These are phyloP conservation scores for Xylaria acuta DNA, from an alignment of 495 filamentous ascomycete genomes.

Conservation along the genomic window DNA sequence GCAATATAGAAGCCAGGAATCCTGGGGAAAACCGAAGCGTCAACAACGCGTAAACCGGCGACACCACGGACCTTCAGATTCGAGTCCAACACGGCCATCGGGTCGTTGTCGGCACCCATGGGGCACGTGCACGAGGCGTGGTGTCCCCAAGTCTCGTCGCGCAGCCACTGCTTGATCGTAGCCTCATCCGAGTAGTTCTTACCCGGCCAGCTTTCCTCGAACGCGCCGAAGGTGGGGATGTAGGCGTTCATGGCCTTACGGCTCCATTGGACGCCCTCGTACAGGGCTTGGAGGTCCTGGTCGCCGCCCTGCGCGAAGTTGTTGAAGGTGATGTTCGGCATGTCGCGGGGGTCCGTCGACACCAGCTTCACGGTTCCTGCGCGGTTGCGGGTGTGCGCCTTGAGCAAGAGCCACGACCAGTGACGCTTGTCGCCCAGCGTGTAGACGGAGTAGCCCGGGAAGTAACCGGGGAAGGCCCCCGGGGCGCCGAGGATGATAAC, in stretches of 20 bases:
- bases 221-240: slow-evolving; percentile 42
- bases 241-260: slow-evolving; percentile 44
- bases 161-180: slow-evolving; percentile 47
- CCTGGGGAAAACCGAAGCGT: slow-evolving; percentile 60
- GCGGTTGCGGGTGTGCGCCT: slow-evolving; percentile 46
- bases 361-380: slow-evolving; percentile 49
- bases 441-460: slow-evolving; percentile 21
- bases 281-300: slow-evolving; percentile 49
- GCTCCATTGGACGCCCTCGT: slow-evolving; percentile 49
- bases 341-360: slow-evolving; percentile 50
- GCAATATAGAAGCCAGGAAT: slow-evolving; percentile 64
- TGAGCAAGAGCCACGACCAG: slow-evolving; percentile 49
- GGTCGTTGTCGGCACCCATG: slow-evolving; percentile 54
- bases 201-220: slow-evolving; percentile 51
- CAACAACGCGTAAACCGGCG: slow-evolving; percentile 56
- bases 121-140: slow-evolving; percentile 56
- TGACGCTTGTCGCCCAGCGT: slow-evolving; percentile 32
- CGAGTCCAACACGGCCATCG: slow-evolving; percentile 54
- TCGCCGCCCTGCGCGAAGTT: slow-evolving; percentile 41
- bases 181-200: slow-evolving; percentile 39
- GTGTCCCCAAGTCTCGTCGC: slow-evolving; percentile 55
- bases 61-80: slow-evolving; percentile 58
- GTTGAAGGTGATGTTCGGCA: slow-evolving; percentile 51
- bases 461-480: slow-evolving; percentile 47
- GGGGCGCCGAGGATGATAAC: slow-evolving; percentile 32